phyloP scores from a whole-genome alignment of 305 asterid genomes.

The Fraxinus platypoda region DNA sequence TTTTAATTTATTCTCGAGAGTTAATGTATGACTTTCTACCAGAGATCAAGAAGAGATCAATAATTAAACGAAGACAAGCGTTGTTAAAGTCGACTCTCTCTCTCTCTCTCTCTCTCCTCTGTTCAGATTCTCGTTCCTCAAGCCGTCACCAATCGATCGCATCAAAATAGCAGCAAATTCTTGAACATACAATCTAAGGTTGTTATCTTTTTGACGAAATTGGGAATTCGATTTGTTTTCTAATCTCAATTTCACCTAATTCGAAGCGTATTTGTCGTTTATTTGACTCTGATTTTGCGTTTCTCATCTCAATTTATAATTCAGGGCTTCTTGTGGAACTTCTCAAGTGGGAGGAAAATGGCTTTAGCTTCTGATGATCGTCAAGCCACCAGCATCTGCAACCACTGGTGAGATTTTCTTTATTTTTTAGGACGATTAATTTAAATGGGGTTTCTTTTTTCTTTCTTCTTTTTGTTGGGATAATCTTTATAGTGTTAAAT shows the following conservation, averaged over 20 bases:
- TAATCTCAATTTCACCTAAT: slow-evolving; percentile 10
- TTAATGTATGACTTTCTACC: neutral
- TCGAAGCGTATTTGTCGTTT: neutral
- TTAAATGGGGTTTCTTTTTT: neutral
- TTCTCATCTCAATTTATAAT: slow-evolving; percentile 23
- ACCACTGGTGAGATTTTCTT: slow-evolving; percentile 36
- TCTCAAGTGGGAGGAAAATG: slow-evolving; percentile 30
- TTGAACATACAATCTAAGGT: neutral
- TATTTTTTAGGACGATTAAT: neutral
- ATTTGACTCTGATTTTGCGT: neutral
- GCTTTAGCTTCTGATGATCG: slow-evolving; percentile 46
- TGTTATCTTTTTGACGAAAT: neutral
- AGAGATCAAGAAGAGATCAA: neutral
- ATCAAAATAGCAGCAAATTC: neutral
- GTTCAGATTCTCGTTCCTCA: neutral
- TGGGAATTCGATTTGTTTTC: neutral
- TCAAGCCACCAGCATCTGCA: slow-evolving; percentile 44
- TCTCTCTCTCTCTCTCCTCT: neutral
- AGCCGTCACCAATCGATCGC: neutral
- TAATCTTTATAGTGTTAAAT: too few species aligned
- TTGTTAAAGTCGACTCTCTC: neutral
- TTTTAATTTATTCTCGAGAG: neutral
- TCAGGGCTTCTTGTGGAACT: slow-evolving; percentile 20
- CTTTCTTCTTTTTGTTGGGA: neutral
- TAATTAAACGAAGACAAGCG: neutral